Conservation (phyloP, 2,329 filamentous ascomycete genomes). For the Thermoascus crustaceus region DNA sequence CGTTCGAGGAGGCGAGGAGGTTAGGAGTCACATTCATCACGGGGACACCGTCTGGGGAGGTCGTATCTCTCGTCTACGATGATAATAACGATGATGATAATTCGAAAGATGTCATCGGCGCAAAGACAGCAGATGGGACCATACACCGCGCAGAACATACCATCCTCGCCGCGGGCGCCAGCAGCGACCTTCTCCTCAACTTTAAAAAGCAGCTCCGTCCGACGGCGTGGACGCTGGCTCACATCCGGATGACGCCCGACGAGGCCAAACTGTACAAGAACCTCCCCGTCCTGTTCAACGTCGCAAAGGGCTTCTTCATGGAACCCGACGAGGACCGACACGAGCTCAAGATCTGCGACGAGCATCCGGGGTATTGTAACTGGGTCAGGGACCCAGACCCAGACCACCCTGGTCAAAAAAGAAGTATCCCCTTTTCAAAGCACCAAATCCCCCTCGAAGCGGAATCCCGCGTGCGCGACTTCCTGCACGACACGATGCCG, state of each 20-base stretch:
- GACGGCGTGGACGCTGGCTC: conserved; percentile 47
- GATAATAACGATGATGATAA: too few relatives aligned
- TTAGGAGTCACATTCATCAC: conserved; percentile 43
- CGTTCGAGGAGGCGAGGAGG: conserved; percentile 37
- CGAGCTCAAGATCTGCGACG: conserved; percentile 39
- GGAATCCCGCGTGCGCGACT: conserved; percentile 40
- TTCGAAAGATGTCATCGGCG: conserved; percentile 38
- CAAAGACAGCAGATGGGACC: conserved; percentile 35
- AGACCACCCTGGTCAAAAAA: conserved; percentile 16
- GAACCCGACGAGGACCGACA: conserved; percentile 36
- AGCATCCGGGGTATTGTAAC: conserved; percentile 51
- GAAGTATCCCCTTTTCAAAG: conserved; percentile 36
- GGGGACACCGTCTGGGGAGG: conserved; percentile 31
- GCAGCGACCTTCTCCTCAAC: conserved; percentile 40
- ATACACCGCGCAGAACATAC: conserved; percentile 36
- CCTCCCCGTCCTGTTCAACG: conserved; percentile 44
- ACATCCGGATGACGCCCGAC: conserved; percentile 41
- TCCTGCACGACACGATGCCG: conserved; percentile 46
- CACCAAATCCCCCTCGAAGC: conserved; percentile 39
- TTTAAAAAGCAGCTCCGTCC: conserved; percentile 46
- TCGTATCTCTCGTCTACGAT: conserved; percentile 31
- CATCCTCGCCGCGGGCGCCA: conserved; percentile 45
- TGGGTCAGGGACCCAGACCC: conserved; percentile 27
- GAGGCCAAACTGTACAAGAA: conserved; percentile 41
- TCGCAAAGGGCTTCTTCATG: conserved; percentile 44